These are phyloP conservation scores for Didymella arachidicola DNA, from an alignment of 2,329 filamentous ascomycete genomes.

Conservation along the genomic window DNA sequence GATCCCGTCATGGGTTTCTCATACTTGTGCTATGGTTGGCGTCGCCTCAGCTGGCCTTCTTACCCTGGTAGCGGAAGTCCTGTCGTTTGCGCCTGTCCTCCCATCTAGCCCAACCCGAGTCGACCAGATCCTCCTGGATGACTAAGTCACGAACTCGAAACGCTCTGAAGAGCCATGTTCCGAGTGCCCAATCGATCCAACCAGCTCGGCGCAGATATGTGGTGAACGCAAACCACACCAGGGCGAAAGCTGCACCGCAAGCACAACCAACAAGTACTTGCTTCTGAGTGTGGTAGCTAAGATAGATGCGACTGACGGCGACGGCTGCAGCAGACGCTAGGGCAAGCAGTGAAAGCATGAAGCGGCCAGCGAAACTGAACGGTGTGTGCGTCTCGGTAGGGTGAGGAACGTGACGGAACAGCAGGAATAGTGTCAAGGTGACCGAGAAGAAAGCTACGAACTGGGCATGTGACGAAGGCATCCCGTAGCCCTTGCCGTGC, in stretches of 20 bases:
- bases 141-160: constrained; percentile 83
- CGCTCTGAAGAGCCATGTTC: constrained; percentile 68
- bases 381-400: constrained; percentile 60
- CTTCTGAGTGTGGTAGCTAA: constrained; percentile 88
- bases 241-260: constrained; percentile 74
- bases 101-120: constrained; percentile 95
- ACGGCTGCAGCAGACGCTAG: constrained; percentile 59
- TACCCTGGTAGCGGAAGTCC: constrained; percentile 29
- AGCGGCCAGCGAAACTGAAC: constrained; percentile 68
- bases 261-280: constrained; percentile 84
- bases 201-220: constrained; percentile 71
- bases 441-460: constrained; percentile 92
- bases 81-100: constrained; percentile 60
- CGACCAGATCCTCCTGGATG: constrained; percentile 84
- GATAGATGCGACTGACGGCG: constrained; percentile 83
- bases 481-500: constrained; percentile 93
- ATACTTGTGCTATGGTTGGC: not conserved
- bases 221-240: constrained; percentile 81
- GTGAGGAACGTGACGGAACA: constrained; percentile 71
- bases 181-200: constrained; percentile 75
- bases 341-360: constrained; percentile 57
- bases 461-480: constrained; percentile 95
- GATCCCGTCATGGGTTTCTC: not conserved
- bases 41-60: constrained; percentile 16
- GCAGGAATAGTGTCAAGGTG: constrained; percentile 82